Percentiles rank a stretch among this genome's conserved stretches.
phyloP scores from a whole-genome alignment of 2,329 filamentous ascomycete genomes.

The Epicoccum nigrum region DNA sequence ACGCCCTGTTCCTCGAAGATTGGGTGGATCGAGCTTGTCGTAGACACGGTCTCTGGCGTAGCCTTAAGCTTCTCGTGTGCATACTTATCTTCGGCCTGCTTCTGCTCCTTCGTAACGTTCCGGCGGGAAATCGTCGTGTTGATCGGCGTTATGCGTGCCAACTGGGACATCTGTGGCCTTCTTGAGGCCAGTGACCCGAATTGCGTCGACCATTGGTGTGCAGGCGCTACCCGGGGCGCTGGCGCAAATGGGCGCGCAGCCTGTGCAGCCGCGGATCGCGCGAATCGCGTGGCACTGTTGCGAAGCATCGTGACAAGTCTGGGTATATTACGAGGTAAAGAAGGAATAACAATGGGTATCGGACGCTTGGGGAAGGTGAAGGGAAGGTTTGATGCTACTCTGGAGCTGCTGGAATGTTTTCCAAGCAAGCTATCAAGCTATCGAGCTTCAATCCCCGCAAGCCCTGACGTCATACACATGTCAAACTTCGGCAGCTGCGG shows the following conservation, averaged over 20 bases:
- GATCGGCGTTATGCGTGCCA: constrained; percentile 43
- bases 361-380: constrained; percentile 8
- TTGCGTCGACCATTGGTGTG: constrained; percentile 49
- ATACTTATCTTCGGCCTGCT: constrained; percentile 62
- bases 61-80: constrained; percentile 63
- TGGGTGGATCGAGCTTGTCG: constrained; percentile 58
- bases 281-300: constrained; percentile 51
- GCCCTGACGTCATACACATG: constrained; percentile 13
- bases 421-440: constrained; percentile 20
- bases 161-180: constrained; percentile 41
- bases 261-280: constrained; percentile 45
- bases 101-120: constrained; percentile 54
- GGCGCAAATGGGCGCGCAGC: constrained; percentile 37
- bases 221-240: constrained; percentile 27
- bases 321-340: constrained; percentile 4
- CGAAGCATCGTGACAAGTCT: constrained; percentile 49
- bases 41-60: constrained; percentile 66
- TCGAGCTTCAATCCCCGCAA: constrained; percentile 16
- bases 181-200: constrained; percentile 49
- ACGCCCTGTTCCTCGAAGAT: constrained; percentile 47
- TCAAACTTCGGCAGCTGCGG: constrained; percentile 15
- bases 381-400: constrained; percentile 1
- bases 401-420: constrained; percentile 9
- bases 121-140: constrained; percentile 50
- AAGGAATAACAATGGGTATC: background rate